Percentiles rank a stretch among this genome's conserved stretches.
Evolutionary conservation across 2,329 filamentous ascomycete species (phyloP).

Genomic region (Cytospora paraplurivora): DNA sequence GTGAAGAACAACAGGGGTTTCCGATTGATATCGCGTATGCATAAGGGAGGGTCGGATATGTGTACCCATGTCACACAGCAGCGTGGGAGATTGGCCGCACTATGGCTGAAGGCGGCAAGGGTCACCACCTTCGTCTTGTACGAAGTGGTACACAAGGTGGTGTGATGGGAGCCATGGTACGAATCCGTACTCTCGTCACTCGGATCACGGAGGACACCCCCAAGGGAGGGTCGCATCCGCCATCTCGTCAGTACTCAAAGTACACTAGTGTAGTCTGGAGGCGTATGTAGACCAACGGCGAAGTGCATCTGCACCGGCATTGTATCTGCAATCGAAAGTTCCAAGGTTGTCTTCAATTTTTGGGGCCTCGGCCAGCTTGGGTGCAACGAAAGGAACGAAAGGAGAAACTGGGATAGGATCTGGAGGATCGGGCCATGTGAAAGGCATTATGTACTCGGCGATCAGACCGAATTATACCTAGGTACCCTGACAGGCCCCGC

Average conservation of each 20-base stretch:
- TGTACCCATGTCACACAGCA: constrained; percentile 1
- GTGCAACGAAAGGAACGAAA: background rate
- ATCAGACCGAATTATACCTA: background rate
- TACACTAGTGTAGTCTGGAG: background rate
- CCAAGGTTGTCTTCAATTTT: too few species aligned
- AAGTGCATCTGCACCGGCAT: background rate
- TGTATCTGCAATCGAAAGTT: background rate
- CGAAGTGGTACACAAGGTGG: constrained; percentile 4
- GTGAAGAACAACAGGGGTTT: constrained; percentile 10
- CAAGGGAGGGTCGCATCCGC: constrained; percentile 20
- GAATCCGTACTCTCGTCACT: background rate
- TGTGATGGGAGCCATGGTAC: background rate
- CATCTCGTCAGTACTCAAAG: constrained; percentile 3
- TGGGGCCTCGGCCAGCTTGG: too few species aligned
- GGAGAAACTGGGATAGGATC: background rate
- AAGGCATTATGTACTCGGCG: background rate
- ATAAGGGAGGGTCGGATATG: constrained; percentile 17
- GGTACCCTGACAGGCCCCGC: constrained; percentile 5
- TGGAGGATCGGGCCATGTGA: background rate
- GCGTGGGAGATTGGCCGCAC: background rate
- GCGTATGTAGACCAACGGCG: constrained; percentile 6
- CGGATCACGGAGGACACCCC: constrained; percentile 4
- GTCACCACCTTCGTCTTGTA: background rate
- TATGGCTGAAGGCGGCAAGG: background rate
- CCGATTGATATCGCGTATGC: constrained; percentile 17